phyloP scores from a whole-genome alignment of 2,329 filamentous ascomycete species.

The Orbilia ellipsospora region DNA sequence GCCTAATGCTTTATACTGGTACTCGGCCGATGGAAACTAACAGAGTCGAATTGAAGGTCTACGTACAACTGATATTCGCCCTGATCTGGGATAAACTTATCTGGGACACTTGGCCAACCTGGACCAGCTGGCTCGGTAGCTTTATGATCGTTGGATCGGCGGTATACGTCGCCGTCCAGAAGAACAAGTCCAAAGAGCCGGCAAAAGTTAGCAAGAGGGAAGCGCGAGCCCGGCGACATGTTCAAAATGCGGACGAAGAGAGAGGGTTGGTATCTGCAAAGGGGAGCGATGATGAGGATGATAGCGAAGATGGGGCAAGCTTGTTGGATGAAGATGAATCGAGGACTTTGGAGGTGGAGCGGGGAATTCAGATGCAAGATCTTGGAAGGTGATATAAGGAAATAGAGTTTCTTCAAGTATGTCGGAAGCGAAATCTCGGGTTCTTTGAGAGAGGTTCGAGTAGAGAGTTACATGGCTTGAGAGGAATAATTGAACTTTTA shows the following conservation, averaged over 20 bases:
- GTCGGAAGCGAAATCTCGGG: neutral
- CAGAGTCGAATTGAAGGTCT: constrained; percentile 71
- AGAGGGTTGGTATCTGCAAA: constrained; percentile 37
- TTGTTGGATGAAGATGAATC: constrained; percentile 48
- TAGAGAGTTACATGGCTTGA: neutral
- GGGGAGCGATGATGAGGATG: constrained; percentile 36
- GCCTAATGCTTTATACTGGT: too few relatives aligned
- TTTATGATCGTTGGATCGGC: constrained; percentile 74
- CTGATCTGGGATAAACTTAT: constrained; percentile 73
- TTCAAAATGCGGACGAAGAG: constrained; percentile 49
- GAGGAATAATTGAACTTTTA: neutral
- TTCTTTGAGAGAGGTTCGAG: neutral
- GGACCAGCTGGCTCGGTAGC: constrained; percentile 71
- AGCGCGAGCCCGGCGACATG: constrained; percentile 32
- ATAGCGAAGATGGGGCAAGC: constrained; percentile 36
- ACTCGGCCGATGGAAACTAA: constrained; percentile 57
- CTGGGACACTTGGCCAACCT: constrained; percentile 71
- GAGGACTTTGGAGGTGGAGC: constrained; percentile 39
- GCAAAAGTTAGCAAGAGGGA: constrained; percentile 29
- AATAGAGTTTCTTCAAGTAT: neutral
- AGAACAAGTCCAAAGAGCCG: constrained; percentile 55
- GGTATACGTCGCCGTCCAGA: constrained; percentile 70
- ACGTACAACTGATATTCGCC: constrained; percentile 77
- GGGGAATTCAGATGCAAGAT: constrained; percentile 46
- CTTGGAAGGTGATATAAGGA: constrained; percentile 29